phyloP scores from a whole-genome alignment of 371 early-diverging fungal genomes.

The Nosema muscidifuracis region DNA sequence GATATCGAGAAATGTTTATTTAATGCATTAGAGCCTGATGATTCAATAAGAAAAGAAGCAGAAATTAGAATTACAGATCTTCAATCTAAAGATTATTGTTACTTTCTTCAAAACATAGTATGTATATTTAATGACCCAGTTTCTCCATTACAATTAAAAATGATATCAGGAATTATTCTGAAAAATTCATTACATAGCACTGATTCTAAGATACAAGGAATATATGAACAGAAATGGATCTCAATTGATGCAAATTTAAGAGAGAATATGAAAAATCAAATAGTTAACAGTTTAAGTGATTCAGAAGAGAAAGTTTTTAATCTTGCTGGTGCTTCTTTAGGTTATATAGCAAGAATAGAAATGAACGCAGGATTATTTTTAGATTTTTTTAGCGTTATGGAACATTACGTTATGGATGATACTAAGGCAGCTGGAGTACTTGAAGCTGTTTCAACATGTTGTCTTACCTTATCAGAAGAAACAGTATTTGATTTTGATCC shows the following conservation, averaged over 20 bases:
- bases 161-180: constrained; percentile 43
- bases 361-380: neutral
- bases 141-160: constrained; percentile 7
- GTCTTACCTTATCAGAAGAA: constrained; percentile 18
- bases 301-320: constrained; percentile 8
- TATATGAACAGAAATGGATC: constrained; percentile 33
- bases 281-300: neutral
- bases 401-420: neutral
- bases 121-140: constrained; percentile 15
- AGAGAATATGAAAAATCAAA: neutral
- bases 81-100: constrained; percentile 21
- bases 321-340: constrained; percentile 12
- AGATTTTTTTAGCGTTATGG: constrained; percentile 33
- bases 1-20: constrained; percentile 20
- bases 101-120: constrained; percentile 17
- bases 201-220: constrained; percentile 17
- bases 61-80: constrained; percentile 20
- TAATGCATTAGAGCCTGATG: constrained; percentile 22
- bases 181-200: constrained; percentile 43
- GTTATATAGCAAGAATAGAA: constrained; percentile 52
- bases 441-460: constrained; percentile 26
- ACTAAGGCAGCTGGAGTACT: constrained; percentile 12
- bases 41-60: constrained; percentile 5
- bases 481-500: constrained; percentile 18
- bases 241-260: neutral